phyloP scores from a whole-genome alignment of 164 flowering plant species.

The Tetracentron sinense region DNA sequence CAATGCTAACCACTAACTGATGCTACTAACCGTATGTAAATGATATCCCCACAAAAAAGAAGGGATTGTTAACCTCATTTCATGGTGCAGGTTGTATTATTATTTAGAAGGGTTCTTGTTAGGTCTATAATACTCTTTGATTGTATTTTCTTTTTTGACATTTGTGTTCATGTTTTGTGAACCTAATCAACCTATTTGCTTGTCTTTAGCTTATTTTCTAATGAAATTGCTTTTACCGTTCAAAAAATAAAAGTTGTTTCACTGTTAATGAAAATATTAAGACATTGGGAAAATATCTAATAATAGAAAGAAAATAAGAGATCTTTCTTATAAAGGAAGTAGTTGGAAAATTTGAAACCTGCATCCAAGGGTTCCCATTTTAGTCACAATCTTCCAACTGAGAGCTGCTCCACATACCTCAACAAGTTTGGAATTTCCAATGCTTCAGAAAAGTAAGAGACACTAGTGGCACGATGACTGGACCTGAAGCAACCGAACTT shows the following conservation, averaged over 20 bases:
- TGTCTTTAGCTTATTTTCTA: no score
- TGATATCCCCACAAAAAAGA: no score
- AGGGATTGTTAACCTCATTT: no score
- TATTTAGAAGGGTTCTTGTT: no score
- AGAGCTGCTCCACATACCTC: constrained; percentile 22
- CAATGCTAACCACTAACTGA: no score
- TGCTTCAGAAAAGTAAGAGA: constrained; percentile 1
- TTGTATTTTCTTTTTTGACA: no score
- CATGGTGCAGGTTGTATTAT: no score
- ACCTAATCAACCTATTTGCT: no score
- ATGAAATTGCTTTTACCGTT: no score
- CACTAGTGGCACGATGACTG: neutral
- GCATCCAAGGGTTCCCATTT: constrained; percentile 45
- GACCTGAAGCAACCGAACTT: constrained; percentile 10
- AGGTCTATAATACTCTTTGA: no score
- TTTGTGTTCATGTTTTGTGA: no score
- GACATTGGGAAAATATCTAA: neutral
- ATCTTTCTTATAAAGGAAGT: constrained; percentile 1
- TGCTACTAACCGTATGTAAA: no score
- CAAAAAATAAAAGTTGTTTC: neutral
- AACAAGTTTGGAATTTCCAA: constrained; percentile 2
- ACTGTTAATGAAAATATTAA: neutral
- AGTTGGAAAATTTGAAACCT: constrained; percentile 33
- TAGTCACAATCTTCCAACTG: constrained; percentile 27
- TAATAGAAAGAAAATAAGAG: neutral